Base-by-base conservation (phyloP, 441 rosid species). In the Rhodomyrtus psidioides region DNA sequence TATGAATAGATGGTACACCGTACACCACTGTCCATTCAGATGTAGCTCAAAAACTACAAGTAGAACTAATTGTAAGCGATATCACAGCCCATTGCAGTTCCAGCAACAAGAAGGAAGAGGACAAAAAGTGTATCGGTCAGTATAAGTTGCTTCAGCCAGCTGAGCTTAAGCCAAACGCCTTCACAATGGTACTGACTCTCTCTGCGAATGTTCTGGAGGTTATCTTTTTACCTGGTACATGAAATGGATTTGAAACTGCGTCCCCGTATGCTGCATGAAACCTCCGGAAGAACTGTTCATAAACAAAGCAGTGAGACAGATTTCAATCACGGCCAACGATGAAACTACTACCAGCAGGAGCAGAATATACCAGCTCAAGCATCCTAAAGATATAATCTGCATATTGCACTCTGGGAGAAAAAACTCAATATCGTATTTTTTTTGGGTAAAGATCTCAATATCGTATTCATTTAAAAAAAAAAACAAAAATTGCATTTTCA, bases 161-260 rank as follows among this genome's bases (percentile, higher is more conserved):
- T 87, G 96, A 91, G 89, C 91, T 94, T 89, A 93, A 88, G 49
- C 96, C 98, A 86, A 96, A 95, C 82, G 99, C 95, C 91, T 96
- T 91, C 87, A 96, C 98, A 6, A 97, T 94, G 88, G 90, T 91
- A 93, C 94, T 95, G 65, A 97, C 97, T 83, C 95, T 93, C 82
- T 90, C 95, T 17, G 97, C 94, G 85, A 95, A 96, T 74, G 93
- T 94, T 91, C 87, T 94, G 84, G 99, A 97, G 15, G 98, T 97
- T 49, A 95, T 96, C 94, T 93, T 97, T 91, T 96, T 97, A 28
- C 98, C 99, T 1, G 97, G 98, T 30, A 97, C 95, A 42, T 96
- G 98, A 85, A 95, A 97, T 6, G 99, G 99, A 89, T 97, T 97
- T 34, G 98, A 96, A 88, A 96, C 97, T 30, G 99, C 99, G 88